A percentile compares a stretch with the other conserved stretches of the same genome.
These are phyloP conservation scores for Ogataea siamensis DNA, from an alignment of 805 yeast genomes.

Conservation along the genomic window DNA sequence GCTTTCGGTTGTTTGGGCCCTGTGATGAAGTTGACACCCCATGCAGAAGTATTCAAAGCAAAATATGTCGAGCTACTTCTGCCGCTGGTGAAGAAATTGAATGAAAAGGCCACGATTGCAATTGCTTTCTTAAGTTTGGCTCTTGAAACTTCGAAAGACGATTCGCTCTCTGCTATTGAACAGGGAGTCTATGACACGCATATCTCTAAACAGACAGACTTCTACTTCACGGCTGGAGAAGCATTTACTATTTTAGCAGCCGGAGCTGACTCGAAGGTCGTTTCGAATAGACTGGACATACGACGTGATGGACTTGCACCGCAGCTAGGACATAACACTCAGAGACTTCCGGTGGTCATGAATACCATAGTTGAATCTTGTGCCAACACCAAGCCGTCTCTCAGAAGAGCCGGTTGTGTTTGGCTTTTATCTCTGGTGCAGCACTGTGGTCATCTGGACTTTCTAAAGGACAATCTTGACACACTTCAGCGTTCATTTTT, in stretches of 20 bases:
- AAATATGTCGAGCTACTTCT: constrained; percentile 32
- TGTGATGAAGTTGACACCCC: constrained; percentile 14
- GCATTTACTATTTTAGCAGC: constrained; percentile 67
- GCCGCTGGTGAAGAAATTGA: constrained; percentile 48
- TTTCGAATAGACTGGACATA: constrained; percentile 55
- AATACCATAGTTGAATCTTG: constrained; percentile 50
- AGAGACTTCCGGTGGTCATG: constrained; percentile 38
- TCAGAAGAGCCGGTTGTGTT: constrained; percentile 75
- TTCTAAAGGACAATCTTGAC: constrained; percentile 43
- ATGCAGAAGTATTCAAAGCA: constrained; percentile 22
- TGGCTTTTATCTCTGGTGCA: constrained; percentile 84
- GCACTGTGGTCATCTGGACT: constrained; percentile 54
- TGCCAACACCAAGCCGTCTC: constrained; percentile 64
- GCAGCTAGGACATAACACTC: constrained; percentile 2
- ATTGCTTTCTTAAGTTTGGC: constrained; percentile 55
- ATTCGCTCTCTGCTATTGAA: constrained; percentile 34
- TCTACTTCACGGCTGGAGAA: constrained; percentile 78
- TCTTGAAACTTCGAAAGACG: constrained; percentile 22
- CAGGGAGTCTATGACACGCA: constrained; percentile 54
- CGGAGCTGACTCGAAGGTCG: constrained; percentile 69
- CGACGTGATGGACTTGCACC: constrained; percentile 31
- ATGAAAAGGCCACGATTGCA: constrained; percentile 57
- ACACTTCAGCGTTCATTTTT: constrained; percentile 72
- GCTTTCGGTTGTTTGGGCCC: constrained; percentile 49
- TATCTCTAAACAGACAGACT: constrained; percentile 70